Evolutionary conservation across 495 filamentous ascomycete genomes (phyloP), one percentile per base, ranked within the genome.

Genomic region (Podospora australis): DNA sequence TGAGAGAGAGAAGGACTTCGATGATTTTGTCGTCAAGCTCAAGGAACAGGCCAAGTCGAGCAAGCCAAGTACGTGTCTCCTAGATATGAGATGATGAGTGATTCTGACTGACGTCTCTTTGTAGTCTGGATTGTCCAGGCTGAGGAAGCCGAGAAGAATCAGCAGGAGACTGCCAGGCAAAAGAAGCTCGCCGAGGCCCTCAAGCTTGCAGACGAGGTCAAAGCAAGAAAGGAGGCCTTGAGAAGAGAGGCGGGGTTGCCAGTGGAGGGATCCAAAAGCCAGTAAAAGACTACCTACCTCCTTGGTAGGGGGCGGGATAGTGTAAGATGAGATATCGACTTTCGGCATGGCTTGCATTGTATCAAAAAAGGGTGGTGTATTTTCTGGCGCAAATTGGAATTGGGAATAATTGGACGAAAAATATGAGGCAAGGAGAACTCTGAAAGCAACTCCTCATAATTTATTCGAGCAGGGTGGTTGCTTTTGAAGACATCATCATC

Each of bases 11-110:
- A 75, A 94, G 69, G 89, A 95, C 19, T 91, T 95, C 61, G 84
- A 94, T 56, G 79, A 90, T 47, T 96, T 94, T 58, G 82, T 97
- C 25, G 73, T 50, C 21, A 82, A 80, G 55, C 67, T 98, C 61
- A 95, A 90, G 75, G 77, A 90, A 55, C 87, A 90, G 71, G 87
- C 88, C 7, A 95, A 91, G 66, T 90, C 85, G 1, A 80, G 90
- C 60, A 95, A 94, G 68, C 86, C 87, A 30, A 94, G 65, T 72
- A 59, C 20, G 70, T 57, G 1, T n/a, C 8, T n/a, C 7, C 3
- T 6, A 25, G 17, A 6, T 10, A 14, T 19, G 10, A 41, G 44
- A 25, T 28, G 22, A 19, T 39, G n/a, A n/a, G 20, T 25, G 25
- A 19, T n/a, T 16, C 9, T 30, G n/a, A 38, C 47, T 41, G 13